Evolutionary conservation across 2,329 filamentous ascomycete species (phyloP), one percentile per base, ranked within the genome.

Genomic region (Fonsecaea pugnacius): DNA sequence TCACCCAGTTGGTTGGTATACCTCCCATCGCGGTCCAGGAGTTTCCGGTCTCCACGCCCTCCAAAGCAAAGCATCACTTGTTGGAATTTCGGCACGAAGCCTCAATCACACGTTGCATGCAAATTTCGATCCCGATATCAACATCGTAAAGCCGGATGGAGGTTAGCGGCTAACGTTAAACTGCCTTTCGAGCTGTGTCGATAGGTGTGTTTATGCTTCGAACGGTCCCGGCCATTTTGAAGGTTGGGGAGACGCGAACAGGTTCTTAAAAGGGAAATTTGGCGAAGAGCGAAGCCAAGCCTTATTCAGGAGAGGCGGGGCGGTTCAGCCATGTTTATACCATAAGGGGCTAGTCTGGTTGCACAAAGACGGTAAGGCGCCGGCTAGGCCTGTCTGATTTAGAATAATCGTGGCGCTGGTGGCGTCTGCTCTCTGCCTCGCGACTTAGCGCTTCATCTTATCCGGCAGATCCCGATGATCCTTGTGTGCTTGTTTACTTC

Each of bases 221-320:
- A 53, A 53, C 51, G n/a, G 27, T n/a, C 30, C 27, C 16, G 43
- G 8, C 43, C 18, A 21, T 30, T 27, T n/a, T 33, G 18, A 18
- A 14, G 43, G 7, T 8, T 33, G 30, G 18, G 18, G 12, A 30
- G 32, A 32, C 7, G 57, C 12, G 50, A 48, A n/a, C 12, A 33
- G 2, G 18, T 14, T 14, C 57, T 51, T 16, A 10, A 32, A 59
- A 58, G 43, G 32, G 46, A 59, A 40, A 59, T 59, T 59, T 51
- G 57, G 36, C 32, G 40, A 36, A 9, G 57, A 24, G 10, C 18
- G 14, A 59, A 30, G 30, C 27, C 30, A 32, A 38, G 43, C 43
- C n/a, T 46, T 24, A 24, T 38, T 58, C 56, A 35, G 50, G 57
- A 14, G 43, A 2, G 4, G 12, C 43, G 12, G 21, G 21, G 27